These are phyloP conservation scores for Oropetium thomaeum DNA, from an alignment of 176 grass and related monocot species.

Conservation along the genomic window DNA sequence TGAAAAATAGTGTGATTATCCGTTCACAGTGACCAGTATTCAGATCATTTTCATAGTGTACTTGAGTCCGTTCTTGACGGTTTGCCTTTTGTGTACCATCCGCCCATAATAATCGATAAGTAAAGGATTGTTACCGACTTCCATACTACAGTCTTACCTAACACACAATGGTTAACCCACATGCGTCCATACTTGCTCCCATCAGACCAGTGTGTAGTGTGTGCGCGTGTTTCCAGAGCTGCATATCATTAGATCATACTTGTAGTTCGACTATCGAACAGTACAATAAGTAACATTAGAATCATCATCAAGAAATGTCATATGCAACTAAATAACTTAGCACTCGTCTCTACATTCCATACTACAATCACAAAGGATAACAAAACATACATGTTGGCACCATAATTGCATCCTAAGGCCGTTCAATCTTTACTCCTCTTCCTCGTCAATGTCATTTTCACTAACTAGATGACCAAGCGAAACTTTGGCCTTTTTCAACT, in stretches of 20 bases:
- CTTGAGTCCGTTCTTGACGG: too few relatives aligned
- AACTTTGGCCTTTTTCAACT: conserved; percentile 68
- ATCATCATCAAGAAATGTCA: neutral
- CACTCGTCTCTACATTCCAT: neutral
- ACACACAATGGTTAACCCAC: too few relatives aligned
- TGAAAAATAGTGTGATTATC: too few relatives aligned
- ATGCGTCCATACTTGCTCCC: too few relatives aligned
- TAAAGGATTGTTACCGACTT: too few relatives aligned
- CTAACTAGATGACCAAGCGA: conserved; percentile 71
- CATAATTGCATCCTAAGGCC: neutral
- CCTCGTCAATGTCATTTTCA: conserved; percentile 61
- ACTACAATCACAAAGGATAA: neutral
- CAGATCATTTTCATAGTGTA: too few relatives aligned
- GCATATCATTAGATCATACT: neutral
- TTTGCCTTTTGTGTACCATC: too few relatives aligned
- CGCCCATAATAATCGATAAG: too few relatives aligned
- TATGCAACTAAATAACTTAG: neutral
- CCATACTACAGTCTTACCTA: too few relatives aligned
- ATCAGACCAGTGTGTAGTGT: too few relatives aligned
- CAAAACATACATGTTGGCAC: neutral
- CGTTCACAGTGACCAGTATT: too few relatives aligned
- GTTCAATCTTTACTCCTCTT: conserved; percentile 23
- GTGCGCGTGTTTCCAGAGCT: too few relatives aligned
- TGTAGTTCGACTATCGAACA: neutral
- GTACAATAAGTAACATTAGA: neutral